Conservation (phyloP, 2,329 filamentous ascomycete species). For the Scedosporium dehoogii region DNA sequence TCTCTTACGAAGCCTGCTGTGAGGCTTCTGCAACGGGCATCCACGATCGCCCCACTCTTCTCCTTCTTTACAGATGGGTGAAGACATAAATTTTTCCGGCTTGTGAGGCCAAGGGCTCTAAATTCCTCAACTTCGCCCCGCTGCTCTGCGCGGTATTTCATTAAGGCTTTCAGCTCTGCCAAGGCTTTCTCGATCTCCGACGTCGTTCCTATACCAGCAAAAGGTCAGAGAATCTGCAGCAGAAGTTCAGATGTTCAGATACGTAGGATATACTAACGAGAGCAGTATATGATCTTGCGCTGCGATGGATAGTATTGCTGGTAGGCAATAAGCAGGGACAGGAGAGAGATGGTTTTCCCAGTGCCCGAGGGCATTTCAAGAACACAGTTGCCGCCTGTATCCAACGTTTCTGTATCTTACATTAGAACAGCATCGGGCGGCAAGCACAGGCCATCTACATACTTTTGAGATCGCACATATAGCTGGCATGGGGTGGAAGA, state of each 20-base stretch:
- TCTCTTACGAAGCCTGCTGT: conserved; percentile 97
- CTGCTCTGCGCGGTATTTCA: conserved; percentile 87
- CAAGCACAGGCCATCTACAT: conserved; percentile 9
- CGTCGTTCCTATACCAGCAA: conserved; percentile 63
- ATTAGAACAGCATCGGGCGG: conserved; percentile 7
- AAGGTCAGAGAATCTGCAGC: neutral
- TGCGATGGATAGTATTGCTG: conserved; percentile 90
- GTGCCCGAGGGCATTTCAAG: conserved; percentile 98
- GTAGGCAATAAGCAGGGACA: conserved; percentile 94
- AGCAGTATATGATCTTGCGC: conserved; percentile 96
- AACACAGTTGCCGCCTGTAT: conserved; percentile 90
- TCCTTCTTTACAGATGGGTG: conserved; percentile 94
- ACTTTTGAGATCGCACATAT: conserved; percentile 51
- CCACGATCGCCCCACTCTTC: conserved; percentile 88
- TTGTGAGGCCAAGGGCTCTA: conserved; percentile 81
- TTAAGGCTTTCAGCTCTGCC: conserved; percentile 79
- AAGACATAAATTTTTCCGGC: conserved; percentile 92
- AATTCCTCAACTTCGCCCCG: conserved; percentile 92
- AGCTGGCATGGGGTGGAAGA: conserved; percentile 22
- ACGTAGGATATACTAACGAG: conserved; percentile 42
- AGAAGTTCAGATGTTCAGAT: neutral
- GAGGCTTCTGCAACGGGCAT: conserved; percentile 89
- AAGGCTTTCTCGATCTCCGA: conserved; percentile 98
- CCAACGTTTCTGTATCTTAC: conserved; percentile 55
- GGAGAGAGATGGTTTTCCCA: conserved; percentile 89